These are phyloP conservation scores for Hydnum rufescens DNA, from an alignment of 768 basidiomycete genomes.

Conservation along the genomic window DNA sequence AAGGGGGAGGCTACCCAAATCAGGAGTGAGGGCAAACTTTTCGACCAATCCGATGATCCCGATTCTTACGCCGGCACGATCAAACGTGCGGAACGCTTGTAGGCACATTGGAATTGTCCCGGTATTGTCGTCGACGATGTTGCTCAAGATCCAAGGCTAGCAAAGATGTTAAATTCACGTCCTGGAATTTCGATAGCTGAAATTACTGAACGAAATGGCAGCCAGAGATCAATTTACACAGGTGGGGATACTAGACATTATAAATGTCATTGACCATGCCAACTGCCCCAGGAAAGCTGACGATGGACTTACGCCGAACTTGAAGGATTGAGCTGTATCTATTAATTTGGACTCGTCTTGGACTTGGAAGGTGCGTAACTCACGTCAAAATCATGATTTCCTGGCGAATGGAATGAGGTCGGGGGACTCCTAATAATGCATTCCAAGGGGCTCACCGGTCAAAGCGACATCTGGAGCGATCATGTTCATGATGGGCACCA, in stretches of 20 bases:
- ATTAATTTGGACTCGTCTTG: too few relatives aligned
- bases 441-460: constrained; percentile 34
- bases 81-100: constrained; percentile 41
- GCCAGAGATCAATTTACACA: constrained; percentile 40
- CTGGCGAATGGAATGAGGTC: constrained; percentile 24
- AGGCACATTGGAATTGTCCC: constrained; percentile 40
- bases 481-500: constrained; percentile 70
- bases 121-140: constrained; percentile 56
- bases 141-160: constrained; percentile 81
- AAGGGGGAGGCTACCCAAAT: background rate
- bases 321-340: background rate
- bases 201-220: constrained; percentile 39
- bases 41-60: constrained; percentile 81
- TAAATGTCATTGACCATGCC: background rate
- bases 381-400: constrained; percentile 79
- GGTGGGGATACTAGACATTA: constrained; percentile 29
- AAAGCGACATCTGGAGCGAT: constrained; percentile 63
- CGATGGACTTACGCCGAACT: constrained; percentile 14
- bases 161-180: background rate
- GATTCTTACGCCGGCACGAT: constrained; percentile 47
- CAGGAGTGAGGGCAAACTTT: constrained; percentile 29
- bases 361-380: constrained; percentile 2
- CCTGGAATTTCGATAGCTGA: background rate
- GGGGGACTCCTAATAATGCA: background rate
- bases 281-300: background rate